A percentile compares a stretch with the other conserved stretches of the same genome.
phyloP scores from a whole-genome alignment of 331 rosid species.

The Erythrophleum ivorense region DNA sequence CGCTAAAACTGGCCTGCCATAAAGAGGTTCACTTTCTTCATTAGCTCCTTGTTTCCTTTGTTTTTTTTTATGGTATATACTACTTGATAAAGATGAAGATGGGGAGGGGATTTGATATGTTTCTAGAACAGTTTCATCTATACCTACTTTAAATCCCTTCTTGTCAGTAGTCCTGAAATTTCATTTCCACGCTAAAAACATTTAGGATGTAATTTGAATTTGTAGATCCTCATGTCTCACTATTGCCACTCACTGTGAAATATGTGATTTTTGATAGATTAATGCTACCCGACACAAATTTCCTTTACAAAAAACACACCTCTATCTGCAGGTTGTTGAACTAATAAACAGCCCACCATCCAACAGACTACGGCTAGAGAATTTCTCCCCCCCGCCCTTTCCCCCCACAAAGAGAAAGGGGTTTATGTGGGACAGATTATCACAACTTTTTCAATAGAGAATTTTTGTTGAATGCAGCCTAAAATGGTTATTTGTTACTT shows the following conservation, averaged over 20 bases:
- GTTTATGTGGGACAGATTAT: neutral
- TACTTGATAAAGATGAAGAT: conserved; percentile 30
- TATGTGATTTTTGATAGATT: neutral
- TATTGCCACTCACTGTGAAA: neutral
- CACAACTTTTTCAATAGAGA: neutral
- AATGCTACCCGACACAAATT: neutral
- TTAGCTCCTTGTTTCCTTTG: conserved; percentile 21
- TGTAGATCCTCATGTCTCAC: conserved; percentile 23
- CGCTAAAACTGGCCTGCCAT: conserved; percentile 75
- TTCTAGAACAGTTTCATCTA: conserved; percentile 1
- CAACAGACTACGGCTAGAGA: neutral
- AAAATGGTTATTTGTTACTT: conserved; percentile 10
- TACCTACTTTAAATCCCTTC: conserved; percentile 12
- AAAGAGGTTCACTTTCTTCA: conserved; percentile 61
- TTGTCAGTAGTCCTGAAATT: conserved; percentile 11
- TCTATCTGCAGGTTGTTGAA: neutral
- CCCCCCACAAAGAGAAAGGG: neutral
- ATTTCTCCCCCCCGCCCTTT: too few species aligned
- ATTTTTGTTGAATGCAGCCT: conserved; percentile 1
- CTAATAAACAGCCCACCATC: neutral
- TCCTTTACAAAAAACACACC: neutral
- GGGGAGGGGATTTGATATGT: neutral
- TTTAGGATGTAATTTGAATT: conserved; percentile 19
- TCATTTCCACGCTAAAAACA: conserved; percentile 10
- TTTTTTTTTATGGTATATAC: conserved; percentile 1